Conservation (phyloP, 176 grass and related monocot genomes). For the Oryza australiensis region DNA sequence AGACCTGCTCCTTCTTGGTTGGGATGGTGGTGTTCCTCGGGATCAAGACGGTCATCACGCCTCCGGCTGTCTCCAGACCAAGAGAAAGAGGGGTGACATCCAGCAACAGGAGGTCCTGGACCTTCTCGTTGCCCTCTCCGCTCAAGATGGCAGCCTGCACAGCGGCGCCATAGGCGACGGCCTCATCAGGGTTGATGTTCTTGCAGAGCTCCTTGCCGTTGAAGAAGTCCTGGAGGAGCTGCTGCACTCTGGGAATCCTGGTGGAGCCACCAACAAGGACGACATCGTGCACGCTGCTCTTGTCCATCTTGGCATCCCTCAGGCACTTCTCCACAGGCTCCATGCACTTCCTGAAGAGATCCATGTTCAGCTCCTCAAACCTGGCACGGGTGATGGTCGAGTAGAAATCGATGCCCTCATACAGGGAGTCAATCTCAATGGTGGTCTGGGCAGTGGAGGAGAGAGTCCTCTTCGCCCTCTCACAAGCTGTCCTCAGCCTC, state of each 20-base stretch:
- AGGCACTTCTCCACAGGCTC: slow-evolving; percentile 65
- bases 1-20: slow-evolving; percentile 66
- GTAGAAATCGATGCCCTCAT: slow-evolving; percentile 63
- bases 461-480: slow-evolving; percentile 62
- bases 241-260: slow-evolving; percentile 58
- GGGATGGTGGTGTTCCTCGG: slow-evolving; percentile 68
- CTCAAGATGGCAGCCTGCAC: slow-evolving; percentile 63
- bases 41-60: slow-evolving; percentile 62
- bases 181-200: slow-evolving; percentile 66
- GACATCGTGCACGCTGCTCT: slow-evolving; percentile 50
- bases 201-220: slow-evolving; percentile 68
- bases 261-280: slow-evolving; percentile 67
- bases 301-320: slow-evolving; percentile 67
- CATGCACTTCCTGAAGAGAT: slow-evolving; percentile 67
- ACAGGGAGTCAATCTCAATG: slow-evolving; percentile 53
- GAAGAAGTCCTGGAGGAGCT: slow-evolving; percentile 64
- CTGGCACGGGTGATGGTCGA: slow-evolving; percentile 58
- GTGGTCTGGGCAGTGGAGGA: slow-evolving; percentile 68
- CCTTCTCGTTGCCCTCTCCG: slow-evolving; percentile 74
- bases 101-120: slow-evolving; percentile 59
- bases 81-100: slow-evolving; percentile 63
- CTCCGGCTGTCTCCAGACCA: slow-evolving; percentile 49
- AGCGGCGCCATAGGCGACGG: slow-evolving; percentile 47
- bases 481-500: slow-evolving; percentile 60
- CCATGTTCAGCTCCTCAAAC: slow-evolving; percentile 63